phyloP scores from a whole-genome alignment of 768 basidiomycete species.

The Artomyces pyxidatus region DNA sequence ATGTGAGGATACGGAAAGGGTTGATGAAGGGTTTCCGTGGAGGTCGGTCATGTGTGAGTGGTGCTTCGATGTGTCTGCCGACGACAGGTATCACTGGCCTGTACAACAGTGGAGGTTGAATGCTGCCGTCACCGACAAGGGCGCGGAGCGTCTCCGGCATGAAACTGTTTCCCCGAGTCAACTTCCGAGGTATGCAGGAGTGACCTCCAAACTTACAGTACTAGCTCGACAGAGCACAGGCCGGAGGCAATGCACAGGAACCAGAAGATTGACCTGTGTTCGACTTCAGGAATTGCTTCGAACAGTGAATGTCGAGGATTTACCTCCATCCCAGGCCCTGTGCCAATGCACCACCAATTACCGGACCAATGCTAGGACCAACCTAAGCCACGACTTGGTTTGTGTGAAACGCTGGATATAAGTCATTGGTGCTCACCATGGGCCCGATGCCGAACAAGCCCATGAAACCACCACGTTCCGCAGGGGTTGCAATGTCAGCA shows the following conservation, averaged over 20 bases:
- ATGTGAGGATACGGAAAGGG: constrained; percentile 45
- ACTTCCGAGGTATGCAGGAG: neutral
- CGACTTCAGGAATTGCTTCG: neutral
- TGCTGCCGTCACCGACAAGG: constrained; percentile 35
- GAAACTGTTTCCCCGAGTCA: constrained; percentile 20
- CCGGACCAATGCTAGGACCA: constrained; percentile 32
- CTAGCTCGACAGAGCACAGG: constrained; percentile 27
- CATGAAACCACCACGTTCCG: constrained; percentile 68
- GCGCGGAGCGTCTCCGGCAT: constrained; percentile 42
- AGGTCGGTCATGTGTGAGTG: constrained; percentile 6
- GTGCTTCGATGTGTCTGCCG: constrained; percentile 12
- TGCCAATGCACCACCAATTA: constrained; percentile 39
- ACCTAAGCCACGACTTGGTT: constrained; percentile 14
- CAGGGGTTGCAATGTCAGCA: constrained; percentile 64
- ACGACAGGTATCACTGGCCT: constrained; percentile 26
- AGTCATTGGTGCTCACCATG: constrained; percentile 29
- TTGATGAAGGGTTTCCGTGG: constrained; percentile 37
- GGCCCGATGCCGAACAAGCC: constrained; percentile 61
- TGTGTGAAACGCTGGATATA: neutral
- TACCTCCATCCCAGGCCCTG: constrained; percentile 26
- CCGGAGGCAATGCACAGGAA: constrained; percentile 30
- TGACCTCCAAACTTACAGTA: too few species aligned
- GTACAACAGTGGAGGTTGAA: constrained; percentile 24
- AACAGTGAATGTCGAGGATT: neutral
- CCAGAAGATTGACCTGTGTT: constrained; percentile 33